Percentiles rank a stretch among this genome's conserved stretches.
These are phyloP conservation scores for Musa acuminata DNA, from an alignment of 176 grass and related monocot genomes.

Conservation along the genomic window DNA sequence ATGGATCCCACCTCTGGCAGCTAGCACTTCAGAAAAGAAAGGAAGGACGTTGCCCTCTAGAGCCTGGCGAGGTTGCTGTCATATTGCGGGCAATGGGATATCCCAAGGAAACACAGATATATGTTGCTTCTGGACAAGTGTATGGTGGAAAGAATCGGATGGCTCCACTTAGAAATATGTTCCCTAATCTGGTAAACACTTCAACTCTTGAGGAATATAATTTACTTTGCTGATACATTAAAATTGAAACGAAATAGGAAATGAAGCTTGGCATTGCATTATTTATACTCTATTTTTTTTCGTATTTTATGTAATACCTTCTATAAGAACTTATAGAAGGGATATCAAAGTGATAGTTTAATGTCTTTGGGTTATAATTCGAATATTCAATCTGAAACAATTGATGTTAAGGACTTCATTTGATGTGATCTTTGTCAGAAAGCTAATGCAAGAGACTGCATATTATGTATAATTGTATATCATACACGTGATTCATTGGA, in stretches of 20 bases:
- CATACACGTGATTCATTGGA: no score
- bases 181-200: slow-evolving; percentile 71
- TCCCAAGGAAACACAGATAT: slow-evolving; percentile 85
- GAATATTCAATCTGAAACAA: no score
- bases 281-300: not conserved
- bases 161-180: slow-evolving; percentile 90
- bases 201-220: not conserved
- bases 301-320: not conserved
- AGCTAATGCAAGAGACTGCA: no score
- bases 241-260: not conserved
- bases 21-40: slow-evolving; percentile 90
- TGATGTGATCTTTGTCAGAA: no score
- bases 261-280: not conserved
- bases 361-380: no score
- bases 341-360: no score
- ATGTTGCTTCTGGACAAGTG: slow-evolving; percentile 96
- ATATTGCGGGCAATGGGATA: slow-evolving; percentile 89
- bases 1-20: slow-evolving; percentile 86
- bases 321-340: not conserved
- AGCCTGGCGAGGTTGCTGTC: slow-evolving; percentile 87
- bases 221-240: not conserved
- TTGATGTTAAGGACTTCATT: no score
- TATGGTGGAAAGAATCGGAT: slow-evolving; percentile 85
- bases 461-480: no score
- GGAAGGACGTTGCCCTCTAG: slow-evolving; percentile 89